Conservation (phyloP, 306 rosid species). For the Castanospermum australe region DNA sequence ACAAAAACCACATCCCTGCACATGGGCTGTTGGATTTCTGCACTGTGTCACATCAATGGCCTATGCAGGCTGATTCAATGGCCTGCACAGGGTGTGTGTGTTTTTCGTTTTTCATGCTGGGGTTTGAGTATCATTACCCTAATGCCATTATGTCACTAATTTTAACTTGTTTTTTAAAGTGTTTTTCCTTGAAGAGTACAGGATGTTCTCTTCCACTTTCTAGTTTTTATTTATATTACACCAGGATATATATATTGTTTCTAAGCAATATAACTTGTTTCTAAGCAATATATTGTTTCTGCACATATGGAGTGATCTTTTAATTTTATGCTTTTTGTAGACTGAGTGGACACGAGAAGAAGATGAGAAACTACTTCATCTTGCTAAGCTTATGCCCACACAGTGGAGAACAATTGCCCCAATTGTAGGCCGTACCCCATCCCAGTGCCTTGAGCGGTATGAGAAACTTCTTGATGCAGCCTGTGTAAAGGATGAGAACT, state of each 20-base stretch:
- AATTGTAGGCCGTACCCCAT: slow-evolving; percentile 90
- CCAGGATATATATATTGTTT: not conserved
- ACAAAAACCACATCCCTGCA: too few species aligned
- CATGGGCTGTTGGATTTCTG: too few species aligned
- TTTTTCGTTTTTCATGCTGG: too few species aligned
- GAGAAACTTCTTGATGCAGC: slow-evolving; percentile 96
- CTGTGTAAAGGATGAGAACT: slow-evolving; percentile 89
- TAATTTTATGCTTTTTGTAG: slow-evolving; percentile 34
- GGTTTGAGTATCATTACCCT: too few species aligned
- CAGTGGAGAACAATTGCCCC: slow-evolving; percentile 98
- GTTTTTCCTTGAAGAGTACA: not conserved
- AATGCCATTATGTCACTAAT: not conserved
- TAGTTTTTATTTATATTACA: not conserved
- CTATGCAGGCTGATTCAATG: too few species aligned
- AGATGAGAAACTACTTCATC: slow-evolving; percentile 92
- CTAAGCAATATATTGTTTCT: slow-evolving; percentile 3
- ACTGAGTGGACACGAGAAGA: slow-evolving; percentile 99
- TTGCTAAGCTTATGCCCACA: slow-evolving; percentile 97
- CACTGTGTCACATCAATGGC: too few species aligned
- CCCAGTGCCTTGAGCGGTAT: slow-evolving; percentile 88
- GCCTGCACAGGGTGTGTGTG: too few species aligned
- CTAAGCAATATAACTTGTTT: not conserved
- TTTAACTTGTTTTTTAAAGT: not conserved
- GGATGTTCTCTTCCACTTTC: not conserved
- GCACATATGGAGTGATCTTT: not conserved